Evolutionary conservation across 2,329 filamentous ascomycete genomes (phyloP), one percentile per base, ranked within the genome.

Genomic region (Orbilia blumenaviensis): DNA sequence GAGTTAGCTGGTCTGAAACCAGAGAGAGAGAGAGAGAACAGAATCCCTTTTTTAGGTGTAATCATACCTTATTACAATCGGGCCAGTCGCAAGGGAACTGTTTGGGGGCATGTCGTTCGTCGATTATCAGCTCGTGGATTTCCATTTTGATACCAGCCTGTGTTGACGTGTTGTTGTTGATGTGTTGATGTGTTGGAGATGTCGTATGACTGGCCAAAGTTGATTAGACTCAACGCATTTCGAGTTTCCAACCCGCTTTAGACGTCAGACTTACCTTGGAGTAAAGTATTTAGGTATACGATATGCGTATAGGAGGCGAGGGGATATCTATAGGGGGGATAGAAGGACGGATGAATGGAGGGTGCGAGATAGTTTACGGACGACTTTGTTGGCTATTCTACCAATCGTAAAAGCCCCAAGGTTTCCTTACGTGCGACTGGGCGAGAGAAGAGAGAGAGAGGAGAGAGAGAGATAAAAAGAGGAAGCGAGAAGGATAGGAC

Each of bases 111-210:
- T 80, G 79, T 36, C 80, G 78, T 64, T 79, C 78, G 71, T 80
- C 79, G 62, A 80, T 79, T 50, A 80, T 80, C 48, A 80, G 76
- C 60, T 80, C 79, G 58, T 80, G 77, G 68, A 80, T 80, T 73
- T 80, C 79, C 79, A 80, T 80, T 66, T 41, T 56, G 7, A 8
- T 27, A 8, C 32, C 29, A 25, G 5, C n/a, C n/a, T n/a, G 27
- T 38, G 29, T 62, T 66, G 14, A 8, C 7, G 6, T 41, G 38
- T 66, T n/a, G n/a, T n/a, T n/a, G 73, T 77, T 66, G 46, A 1
- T 52, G 75, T 67, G 77, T 66, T 64, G 76, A 14, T 44, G 64
- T 67, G 64, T 66, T 60, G 60, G 32, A 18, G 66, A 54, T 38
- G 38, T 38, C n/a, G 52, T 56, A 29, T 25, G 32, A 3, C 8